Percentiles rank a stretch among this genome's conserved stretches.
Evolutionary conservation across 306 rosid species (phyloP).

Genomic region (Purshia tridentata): DNA sequence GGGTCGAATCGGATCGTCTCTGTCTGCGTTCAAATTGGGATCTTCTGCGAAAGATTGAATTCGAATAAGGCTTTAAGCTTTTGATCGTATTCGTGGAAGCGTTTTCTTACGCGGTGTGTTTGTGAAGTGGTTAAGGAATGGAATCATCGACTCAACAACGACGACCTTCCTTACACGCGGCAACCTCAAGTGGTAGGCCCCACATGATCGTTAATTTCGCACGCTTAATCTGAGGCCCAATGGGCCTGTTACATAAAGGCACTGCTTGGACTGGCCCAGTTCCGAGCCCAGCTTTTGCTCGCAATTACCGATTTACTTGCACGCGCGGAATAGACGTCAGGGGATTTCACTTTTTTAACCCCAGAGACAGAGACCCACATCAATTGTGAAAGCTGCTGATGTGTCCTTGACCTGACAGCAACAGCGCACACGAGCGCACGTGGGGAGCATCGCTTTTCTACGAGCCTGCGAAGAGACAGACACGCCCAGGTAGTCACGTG

Average conservation of each 20-base stretch:
- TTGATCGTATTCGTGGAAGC: not conserved
- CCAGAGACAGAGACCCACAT: not conserved
- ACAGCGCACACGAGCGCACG: not conserved
- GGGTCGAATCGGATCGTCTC: conserved; percentile 4
- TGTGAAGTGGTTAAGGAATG: conserved; percentile 8
- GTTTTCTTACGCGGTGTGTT: conserved; percentile 12
- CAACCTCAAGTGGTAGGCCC: not conserved
- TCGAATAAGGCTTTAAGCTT: not conserved
- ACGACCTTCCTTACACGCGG: not conserved
- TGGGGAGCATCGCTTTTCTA: conserved; percentile 3
- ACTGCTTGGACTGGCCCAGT: too few species aligned
- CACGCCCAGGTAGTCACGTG: not conserved
- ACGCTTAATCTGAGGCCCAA: not conserved
- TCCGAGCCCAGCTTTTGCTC: too few species aligned
- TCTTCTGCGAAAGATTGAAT: not conserved
- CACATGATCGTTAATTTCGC: not conserved
- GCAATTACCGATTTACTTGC: not conserved
- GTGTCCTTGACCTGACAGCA: not conserved
- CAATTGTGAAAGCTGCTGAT: not conserved
- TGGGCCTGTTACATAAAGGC: not conserved
- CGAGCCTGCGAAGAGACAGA: not conserved
- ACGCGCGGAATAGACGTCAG: not conserved
- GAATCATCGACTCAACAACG: not conserved
- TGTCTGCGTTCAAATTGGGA: conserved; percentile 2
- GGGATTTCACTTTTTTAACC: not conserved